phyloP scores from a whole-genome alignment of 2,329 filamentous ascomycete genomes.

The Lasiodiplodia sp. region DNA sequence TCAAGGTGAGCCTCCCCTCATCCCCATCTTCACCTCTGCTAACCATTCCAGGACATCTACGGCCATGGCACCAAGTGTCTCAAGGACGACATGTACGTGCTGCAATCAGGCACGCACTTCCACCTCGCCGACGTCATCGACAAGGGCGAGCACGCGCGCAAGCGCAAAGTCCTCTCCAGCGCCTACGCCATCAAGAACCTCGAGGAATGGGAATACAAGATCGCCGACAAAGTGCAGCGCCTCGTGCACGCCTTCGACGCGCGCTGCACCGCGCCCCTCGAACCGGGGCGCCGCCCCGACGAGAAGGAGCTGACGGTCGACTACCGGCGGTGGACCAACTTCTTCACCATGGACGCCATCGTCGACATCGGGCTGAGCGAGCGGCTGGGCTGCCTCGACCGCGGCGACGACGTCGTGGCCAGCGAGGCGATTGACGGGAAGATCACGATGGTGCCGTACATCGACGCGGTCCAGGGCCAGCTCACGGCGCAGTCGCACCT shows the following conservation, averaged over 20 bases:
- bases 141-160: conserved; percentile 38
- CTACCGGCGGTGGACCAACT: conserved; percentile 61
- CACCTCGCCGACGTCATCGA: conserved; percentile 53
- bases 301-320: conserved; percentile 56
- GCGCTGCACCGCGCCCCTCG: conserved; percentile 49
- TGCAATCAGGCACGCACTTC: conserved; percentile 57
- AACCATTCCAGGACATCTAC: conserved; percentile 33
- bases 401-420: conserved; percentile 51
- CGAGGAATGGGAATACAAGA: conserved; percentile 34
- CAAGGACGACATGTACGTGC: conserved; percentile 40
- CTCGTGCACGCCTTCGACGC: conserved; percentile 53
- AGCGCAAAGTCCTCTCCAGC: conserved; percentile 35
- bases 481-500: no score
- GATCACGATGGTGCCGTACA: conserved; percentile 57
- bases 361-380: conserved; percentile 63
- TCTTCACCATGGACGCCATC: conserved; percentile 65
- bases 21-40: no score
- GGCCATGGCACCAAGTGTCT: conserved; percentile 34
- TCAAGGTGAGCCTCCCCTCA: conserved; percentile 41
- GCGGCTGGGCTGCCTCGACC: conserved; percentile 59
- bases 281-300: conserved; percentile 32
- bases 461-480: conserved; percentile 41
- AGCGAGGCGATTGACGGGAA: no score
- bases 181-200: conserved; percentile 35
- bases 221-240: conserved; percentile 31